Base-by-base conservation (phyloP, 164 flowering plant genomes). In the Vitis cinerea region DNA sequence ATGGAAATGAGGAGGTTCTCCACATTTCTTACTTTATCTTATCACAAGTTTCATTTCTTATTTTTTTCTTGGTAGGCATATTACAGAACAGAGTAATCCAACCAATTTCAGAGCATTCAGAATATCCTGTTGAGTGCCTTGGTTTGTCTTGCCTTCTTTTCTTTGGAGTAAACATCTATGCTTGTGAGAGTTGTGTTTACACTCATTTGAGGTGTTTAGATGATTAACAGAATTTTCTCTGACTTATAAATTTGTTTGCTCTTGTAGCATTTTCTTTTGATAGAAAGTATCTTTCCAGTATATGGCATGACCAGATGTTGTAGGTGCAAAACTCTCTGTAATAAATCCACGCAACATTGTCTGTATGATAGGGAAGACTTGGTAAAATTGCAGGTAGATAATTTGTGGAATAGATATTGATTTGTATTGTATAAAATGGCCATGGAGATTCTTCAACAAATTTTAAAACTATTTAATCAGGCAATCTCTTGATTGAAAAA, bases 91-190 rank as follows among this genome's bases (percentile, higher is more conserved):
- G 83, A 83, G 80, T 96, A 62, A 88, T 96, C 68, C 98, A 91
- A 77, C 98, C 99, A 47, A 82, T 96, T 66, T 97, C 93, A 6
- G 98, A 90, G 80, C 99, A 96, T 80, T 93, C 99, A 60, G 99
- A 93, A 49, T 87, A 81, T 69, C 95, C 98, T 23, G 85, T 96
- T 71, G 98, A 96, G 74, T 77, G 97, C 72, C 97, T 96, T 73
- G 98, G 99, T 91, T 89, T 67, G 78, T 9, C 69, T 49, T 57
- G 5, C 14, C 29, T 56, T 50, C 14, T 59, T 10, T 73, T 63
- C 56, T 30, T 14, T 29, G 48, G 56, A 15, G 31, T 8, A 57
- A 15, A 37, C 44, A 31, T 31, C 44, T 31, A 31, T 31, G 44
- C 44, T 0, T 31, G 44, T 31, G 44, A 31, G 6, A 31, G 44